Evolutionary conservation across 1,139 yeast genomes (phyloP), one percentile per base, ranked within the genome.

Genomic region (Williopsis jadinii): DNA sequence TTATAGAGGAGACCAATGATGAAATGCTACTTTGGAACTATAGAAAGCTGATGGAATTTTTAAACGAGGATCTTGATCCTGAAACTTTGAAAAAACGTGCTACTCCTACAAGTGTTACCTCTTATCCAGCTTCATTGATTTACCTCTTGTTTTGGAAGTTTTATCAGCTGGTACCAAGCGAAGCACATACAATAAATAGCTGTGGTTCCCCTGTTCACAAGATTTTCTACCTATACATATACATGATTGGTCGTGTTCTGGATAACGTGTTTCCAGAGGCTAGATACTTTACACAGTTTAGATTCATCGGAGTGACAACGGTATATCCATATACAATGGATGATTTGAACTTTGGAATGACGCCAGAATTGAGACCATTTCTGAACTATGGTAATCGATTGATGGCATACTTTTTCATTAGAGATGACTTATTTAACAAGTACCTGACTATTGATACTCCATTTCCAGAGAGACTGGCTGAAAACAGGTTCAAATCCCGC

Each of bases 191-290:
- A 1, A 41, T 50, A 4, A 26, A 41, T 15, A n/a, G 41, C 10
- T 34, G 38, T 2, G 12, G 9, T 2, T 35, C 44, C 2, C 44
- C 50, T 2, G 41, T 45, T 11, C 52, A 50, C 32, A 44, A 32
- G 26, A 42, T 51, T 5, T 43, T 53, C 11, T 53, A 51, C 30
- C 35, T 46, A 0, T 38, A 44, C 14, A 44, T 34, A 34, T 49
- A 47, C 35, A 36, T 45, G 13, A 26, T 54, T 13, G 49, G 47
- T 4, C 47, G 54, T 13, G 45, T 36, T 2, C 30, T 54, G 32
- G 58, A 54, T 33, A 53, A 51, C 33, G 34, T 51, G 4, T 50
- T 54, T 35, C 58, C 58, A 4, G 56, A 51, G 31, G 11, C 47
- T 0, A 42, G 56, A 36, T 54, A 46, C 33, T 13, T 53, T 3